These are phyloP conservation scores for Cnidoscolus chayamansa DNA, from an alignment of 441 rosid species.

Conservation along the genomic window DNA sequence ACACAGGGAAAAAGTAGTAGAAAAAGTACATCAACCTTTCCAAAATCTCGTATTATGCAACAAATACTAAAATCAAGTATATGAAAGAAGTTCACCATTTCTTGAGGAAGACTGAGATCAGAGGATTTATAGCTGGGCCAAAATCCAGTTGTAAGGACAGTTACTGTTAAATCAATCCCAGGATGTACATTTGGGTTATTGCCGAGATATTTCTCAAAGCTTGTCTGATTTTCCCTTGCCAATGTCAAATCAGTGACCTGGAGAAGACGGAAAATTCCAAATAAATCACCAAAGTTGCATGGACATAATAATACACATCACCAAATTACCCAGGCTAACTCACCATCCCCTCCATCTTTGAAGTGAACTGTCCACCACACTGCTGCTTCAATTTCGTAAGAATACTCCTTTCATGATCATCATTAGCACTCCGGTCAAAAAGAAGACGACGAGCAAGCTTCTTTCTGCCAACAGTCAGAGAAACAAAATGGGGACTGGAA, in stretches of 20 bases:
- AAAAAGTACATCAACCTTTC: not conserved
- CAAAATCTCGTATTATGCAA: not conserved
- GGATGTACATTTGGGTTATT: constrained; percentile 61
- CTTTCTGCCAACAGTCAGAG: constrained; percentile 52
- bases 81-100: constrained; percentile 55
- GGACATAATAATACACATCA: not conserved
- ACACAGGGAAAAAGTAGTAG: not conserved
- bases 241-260: constrained; percentile 94
- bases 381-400: constrained; percentile 92
- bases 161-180: constrained; percentile 83
- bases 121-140: constrained; percentile 99
- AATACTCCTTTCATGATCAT: constrained; percentile 90
- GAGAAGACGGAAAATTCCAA: constrained; percentile 13
- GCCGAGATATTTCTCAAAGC: constrained; percentile 70
- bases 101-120: constrained; percentile 84
- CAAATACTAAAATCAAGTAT: not conserved
- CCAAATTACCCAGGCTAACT: constrained; percentile 23
- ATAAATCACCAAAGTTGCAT: not conserved
- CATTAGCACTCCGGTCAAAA: constrained; percentile 90
- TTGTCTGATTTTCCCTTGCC: constrained; percentile 85
- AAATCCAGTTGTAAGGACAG: constrained; percentile 92
- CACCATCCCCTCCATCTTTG: constrained; percentile 99
- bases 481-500: not conserved
- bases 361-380: constrained; percentile 94
- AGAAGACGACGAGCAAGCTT: constrained; percentile 90